Base-by-base conservation (phyloP, 768 basidiomycete genomes). In the Coprinopsis strossmayeri region DNA sequence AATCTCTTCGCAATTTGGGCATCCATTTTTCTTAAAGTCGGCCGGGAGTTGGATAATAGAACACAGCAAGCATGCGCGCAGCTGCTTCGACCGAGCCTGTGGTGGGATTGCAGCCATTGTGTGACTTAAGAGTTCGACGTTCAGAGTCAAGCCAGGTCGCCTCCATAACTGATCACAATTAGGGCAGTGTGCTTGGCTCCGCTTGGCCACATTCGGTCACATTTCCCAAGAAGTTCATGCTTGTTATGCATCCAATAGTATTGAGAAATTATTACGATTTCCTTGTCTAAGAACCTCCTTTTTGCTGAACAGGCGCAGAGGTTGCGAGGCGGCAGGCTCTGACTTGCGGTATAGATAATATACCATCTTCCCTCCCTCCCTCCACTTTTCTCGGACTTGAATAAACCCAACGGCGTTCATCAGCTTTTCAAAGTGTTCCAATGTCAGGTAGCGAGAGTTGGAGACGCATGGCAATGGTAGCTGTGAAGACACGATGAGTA, bases 1-100 rank as follows among this genome's bases (percentile, higher is more conserved):
- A 55, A 94, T 74, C 61, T 95, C 91, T 57, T 98, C 95, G 61
- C 96, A 99, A 64, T 99, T 99, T 37, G 95, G 95, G 63, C 96
- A 99, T 3, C 96, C 96, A 18, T 72, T 68, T 57, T 79, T 82
- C 35, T 84, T 72, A 63, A 97, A 99, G 56, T 97, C 95, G 34
- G 72, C 69, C 0, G 91, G 81, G 0, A 82, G 72, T 59, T 91
- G 91, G 17, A 98, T 80, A 53, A 96, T 79, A 0, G 93, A 96
- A 66, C 96, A 99, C 34, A 97, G 76, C 1, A 97, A 75, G 61
- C 95, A 99, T 17, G 95, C 94, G 47, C 95, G 78, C 7, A 94
- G 79, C 49, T 81, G 76, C 59, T 83, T 88, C 50, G 82, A 81
- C 57, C 75, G 82, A 34, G 81, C 76, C 45, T 79, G 74, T 0